Percentiles rank a stretch among this genome's conserved stretches.
These are phyloP conservation scores for Ceratocystis eucalypticola DNA, from an alignment of 2,329 filamentous ascomycete genomes.

Conservation along the genomic window DNA sequence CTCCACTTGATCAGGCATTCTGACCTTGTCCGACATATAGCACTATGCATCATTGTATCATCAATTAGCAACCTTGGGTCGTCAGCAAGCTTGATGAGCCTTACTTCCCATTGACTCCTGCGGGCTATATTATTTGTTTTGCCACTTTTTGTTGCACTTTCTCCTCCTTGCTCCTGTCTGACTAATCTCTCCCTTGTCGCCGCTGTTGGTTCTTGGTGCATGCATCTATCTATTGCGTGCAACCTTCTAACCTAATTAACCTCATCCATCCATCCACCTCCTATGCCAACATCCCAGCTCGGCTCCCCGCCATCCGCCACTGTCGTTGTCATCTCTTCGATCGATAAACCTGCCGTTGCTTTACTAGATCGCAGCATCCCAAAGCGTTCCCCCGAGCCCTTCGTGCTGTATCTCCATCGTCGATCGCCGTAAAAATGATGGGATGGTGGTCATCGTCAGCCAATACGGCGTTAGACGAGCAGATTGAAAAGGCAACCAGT, in stretches of 20 bases:
- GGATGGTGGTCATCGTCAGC: constrained; percentile 90
- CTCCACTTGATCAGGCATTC: not conserved
- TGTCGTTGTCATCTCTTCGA: not conserved
- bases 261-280: not conserved
- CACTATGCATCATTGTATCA: not conserved
- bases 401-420: not conserved
- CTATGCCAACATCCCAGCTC: not conserved
- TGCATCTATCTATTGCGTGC: not conserved
- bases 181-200: not conserved
- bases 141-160: not conserved
- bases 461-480: constrained; percentile 86
- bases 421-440: constrained; percentile 48
- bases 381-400: not conserved
- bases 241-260: not conserved
- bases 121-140: not conserved
- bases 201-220: not conserved
- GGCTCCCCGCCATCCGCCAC: not conserved
- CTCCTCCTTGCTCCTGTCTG: not conserved
- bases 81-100: not conserved
- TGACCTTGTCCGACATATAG: not conserved
- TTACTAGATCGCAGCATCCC: not conserved
- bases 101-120: not conserved
- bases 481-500: constrained; percentile 87
- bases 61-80: not conserved
- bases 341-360: not conserved